phyloP scores from a whole-genome alignment of 129 eudicot species.

The Helichrysum umbraculigerum region DNA sequence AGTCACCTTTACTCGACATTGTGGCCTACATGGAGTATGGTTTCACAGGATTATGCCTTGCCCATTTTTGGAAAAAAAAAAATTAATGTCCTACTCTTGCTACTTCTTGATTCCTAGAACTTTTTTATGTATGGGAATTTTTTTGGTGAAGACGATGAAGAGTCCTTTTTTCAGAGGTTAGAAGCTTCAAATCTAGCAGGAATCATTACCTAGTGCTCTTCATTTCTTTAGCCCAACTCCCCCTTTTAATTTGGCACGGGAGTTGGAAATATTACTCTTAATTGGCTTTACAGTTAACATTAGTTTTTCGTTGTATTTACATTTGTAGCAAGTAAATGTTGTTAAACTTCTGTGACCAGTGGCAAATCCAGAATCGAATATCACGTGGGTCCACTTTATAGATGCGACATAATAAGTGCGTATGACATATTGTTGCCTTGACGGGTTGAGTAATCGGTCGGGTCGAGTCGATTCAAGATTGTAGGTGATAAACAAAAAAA shows the following conservation, averaged over 20 bases:
- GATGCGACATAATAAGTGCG: too few species aligned
- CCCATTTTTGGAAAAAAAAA: constrained; percentile 46
- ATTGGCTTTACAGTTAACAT: constrained; percentile 38
- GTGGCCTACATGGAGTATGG: constrained; percentile 73
- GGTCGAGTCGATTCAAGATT: too few species aligned
- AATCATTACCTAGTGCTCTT: constrained; percentile 53
- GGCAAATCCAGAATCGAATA: too few species aligned
- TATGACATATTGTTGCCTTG: too few species aligned
- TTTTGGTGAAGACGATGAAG: constrained; percentile 56
- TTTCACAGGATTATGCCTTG: constrained; percentile 55
- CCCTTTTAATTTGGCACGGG: constrained; percentile 56
- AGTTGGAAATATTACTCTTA: constrained; percentile 47
- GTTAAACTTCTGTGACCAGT: background rate
- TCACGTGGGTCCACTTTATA: too few species aligned
- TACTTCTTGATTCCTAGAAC: constrained; percentile 59
- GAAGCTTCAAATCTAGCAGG: constrained; percentile 53
- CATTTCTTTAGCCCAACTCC: constrained; percentile 59
- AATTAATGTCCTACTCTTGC: constrained; percentile 49
- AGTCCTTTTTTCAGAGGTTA: constrained; percentile 49
- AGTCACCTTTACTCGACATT: constrained; percentile 65
- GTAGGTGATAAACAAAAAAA: too few species aligned
- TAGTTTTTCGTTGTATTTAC: background rate
- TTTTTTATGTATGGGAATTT: constrained; percentile 55
- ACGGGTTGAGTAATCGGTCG: too few species aligned
- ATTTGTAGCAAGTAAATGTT: background rate